These are phyloP conservation scores for Urochloa ruziziensis DNA, from an alignment of 176 grass and related monocot genomes.

Conservation along the genomic window DNA sequence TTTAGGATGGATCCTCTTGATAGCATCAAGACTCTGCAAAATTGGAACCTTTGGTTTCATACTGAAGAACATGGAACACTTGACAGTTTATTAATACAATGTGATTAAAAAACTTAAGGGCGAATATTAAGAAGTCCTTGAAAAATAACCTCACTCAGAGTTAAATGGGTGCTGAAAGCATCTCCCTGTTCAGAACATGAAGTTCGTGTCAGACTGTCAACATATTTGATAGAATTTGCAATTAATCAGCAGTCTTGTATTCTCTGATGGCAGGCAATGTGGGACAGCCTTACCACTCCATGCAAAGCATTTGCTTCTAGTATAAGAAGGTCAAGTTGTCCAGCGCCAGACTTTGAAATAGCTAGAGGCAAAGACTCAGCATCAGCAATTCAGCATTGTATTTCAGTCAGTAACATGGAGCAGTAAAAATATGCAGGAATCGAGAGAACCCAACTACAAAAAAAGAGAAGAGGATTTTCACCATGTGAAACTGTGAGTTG, in stretches of 20 bases:
- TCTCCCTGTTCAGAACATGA: conserved; percentile 33
- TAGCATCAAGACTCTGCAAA: conserved; percentile 55
- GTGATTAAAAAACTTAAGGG: neutral
- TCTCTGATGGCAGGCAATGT: neutral
- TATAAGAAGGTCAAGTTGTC: conserved; percentile 27
- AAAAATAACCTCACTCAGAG: conserved; percentile 25
- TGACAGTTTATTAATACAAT: neutral
- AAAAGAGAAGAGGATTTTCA: neutral
- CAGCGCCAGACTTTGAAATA: conserved; percentile 36
- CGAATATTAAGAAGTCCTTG: neutral
- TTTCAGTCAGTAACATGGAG: neutral
- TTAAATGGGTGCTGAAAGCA: conserved; percentile 35
- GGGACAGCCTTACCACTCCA: conserved; percentile 1
- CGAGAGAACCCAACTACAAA: neutral
- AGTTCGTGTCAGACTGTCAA: neutral
- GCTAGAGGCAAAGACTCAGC: neutral
- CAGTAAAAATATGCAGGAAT: neutral
- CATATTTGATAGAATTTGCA: neutral
- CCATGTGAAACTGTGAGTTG: neutral
- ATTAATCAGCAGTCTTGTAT: neutral
- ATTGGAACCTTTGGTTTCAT: neutral
- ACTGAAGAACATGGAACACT: neutral
- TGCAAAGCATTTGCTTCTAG: conserved; percentile 28
- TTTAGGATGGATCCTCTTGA: conserved; percentile 66
- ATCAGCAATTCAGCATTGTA: conserved; percentile 4